These are phyloP conservation scores for Phytophthora uliginosa DNA, from an alignment of 352 stramenopile genomes.

Conservation along the genomic window DNA sequence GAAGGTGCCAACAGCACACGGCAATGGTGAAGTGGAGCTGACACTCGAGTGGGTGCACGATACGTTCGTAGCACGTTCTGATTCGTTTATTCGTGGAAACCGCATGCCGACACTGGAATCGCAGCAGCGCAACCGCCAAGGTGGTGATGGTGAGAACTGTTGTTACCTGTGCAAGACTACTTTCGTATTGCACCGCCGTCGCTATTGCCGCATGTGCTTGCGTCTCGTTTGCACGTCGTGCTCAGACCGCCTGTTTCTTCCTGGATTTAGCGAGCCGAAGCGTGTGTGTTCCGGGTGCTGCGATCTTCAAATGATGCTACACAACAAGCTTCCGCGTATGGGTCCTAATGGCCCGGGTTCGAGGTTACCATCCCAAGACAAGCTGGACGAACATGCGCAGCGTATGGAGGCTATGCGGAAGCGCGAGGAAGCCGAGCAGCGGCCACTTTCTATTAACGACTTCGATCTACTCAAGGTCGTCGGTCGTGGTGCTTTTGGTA, in stretches of 20 bases:
- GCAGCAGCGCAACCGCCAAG: conserved; percentile 28
- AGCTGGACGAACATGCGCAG: conserved; percentile 70
- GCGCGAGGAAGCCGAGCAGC: conserved; percentile 80
- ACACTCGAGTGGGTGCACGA: conserved; percentile 93
- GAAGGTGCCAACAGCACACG: conserved; percentile 61
- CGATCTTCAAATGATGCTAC: conserved; percentile 90
- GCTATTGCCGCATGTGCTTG: conserved; percentile 90
- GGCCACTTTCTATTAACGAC: conserved; percentile 90
- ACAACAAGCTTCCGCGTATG: conserved; percentile 86
- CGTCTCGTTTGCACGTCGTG: conserved; percentile 87
- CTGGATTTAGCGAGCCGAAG: conserved; percentile 90
- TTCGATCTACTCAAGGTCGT: conserved; percentile 97
- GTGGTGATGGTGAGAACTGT: conserved; percentile 52
- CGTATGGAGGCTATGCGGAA: conserved; percentile 85
- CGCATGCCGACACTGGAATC: conserved; percentile 53
- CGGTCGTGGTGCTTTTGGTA: conserved; percentile 96
- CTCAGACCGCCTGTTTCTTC: conserved; percentile 87
- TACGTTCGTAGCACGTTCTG: conserved; percentile 89
- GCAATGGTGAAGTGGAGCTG: conserved; percentile 89
- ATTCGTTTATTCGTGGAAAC: conserved; percentile 87
- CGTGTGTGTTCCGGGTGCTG: conserved; percentile 88
- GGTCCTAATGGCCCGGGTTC: conserved; percentile 28
- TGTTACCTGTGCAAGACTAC: conserved; percentile 89
- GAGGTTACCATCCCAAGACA: conserved; percentile 61
- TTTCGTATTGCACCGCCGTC: conserved; percentile 82